Evolutionary conservation across 805 yeast genomes (phyloP).

Genomic region (Cephaloascus fragrans): DNA sequence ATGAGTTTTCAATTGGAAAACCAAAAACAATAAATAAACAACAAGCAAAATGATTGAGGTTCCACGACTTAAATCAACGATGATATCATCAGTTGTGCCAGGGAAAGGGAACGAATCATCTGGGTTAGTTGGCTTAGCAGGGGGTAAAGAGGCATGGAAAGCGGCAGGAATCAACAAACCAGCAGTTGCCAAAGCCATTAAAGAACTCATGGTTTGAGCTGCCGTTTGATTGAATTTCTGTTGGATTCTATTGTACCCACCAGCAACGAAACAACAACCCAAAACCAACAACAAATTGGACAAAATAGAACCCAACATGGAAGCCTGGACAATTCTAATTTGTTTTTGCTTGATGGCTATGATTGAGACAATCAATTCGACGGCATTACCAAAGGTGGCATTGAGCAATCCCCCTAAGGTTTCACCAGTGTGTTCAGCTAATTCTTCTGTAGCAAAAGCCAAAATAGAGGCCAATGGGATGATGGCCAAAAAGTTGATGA

Average conservation of each 20-base stretch:
- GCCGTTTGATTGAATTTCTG: conserved; percentile 92
- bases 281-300: conserved; percentile 82
- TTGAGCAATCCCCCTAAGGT: conserved; percentile 90
- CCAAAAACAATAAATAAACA: conserved; percentile 68
- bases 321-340: conserved; percentile 90
- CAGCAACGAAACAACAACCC: conserved; percentile 92
- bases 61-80: conserved; percentile 74
- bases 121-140: conserved; percentile 21
- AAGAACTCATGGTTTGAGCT: conserved; percentile 95
- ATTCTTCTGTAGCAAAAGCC: conserved; percentile 89
- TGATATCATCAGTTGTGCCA: conserved; percentile 30
- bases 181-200: conserved; percentile 84
- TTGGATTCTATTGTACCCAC: conserved; percentile 79
- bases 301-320: conserved; percentile 91
- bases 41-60: conserved; percentile 70
- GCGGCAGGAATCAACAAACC: conserved; percentile 94
- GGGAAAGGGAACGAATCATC: conserved; percentile 26
- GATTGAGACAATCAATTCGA: conserved; percentile 88
- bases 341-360: conserved; percentile 84
- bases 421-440: conserved; percentile 80
- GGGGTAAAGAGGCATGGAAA: conserved; percentile 72
- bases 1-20: conserved; percentile 88
- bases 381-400: conserved; percentile 97
- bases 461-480: conserved; percentile 86
- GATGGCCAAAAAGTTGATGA: conserved; percentile 79